Evolutionary conservation across 352 stramenopile genomes (phyloP), one percentile per base, ranked within the genome.

Genomic region (Phytophthora pisi): DNA sequence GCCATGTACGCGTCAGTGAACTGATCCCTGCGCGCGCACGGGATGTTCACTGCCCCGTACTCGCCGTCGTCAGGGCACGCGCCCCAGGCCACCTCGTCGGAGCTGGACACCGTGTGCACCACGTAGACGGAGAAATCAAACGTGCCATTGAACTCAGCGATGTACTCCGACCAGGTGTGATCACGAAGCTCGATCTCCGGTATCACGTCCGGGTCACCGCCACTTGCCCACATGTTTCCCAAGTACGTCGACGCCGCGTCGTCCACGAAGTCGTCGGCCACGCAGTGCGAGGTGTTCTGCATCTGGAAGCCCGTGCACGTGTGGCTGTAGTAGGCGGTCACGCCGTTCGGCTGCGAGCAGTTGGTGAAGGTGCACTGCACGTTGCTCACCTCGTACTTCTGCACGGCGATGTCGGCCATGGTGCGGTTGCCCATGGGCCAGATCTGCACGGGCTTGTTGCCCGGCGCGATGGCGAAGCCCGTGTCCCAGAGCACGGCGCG

Each of bases 401-500:
- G 40, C 15, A 80, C 31, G 3, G 51, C 50, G 11, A 82, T 64
- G 7, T 66, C 53, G n/a, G 64, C 62, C 60, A 82, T 78, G 16
- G 47, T 64, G 36, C 31, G 46, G 38, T 64, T 58, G 16, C 54
- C 13, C 54, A 65, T 61, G 20, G 66, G 18, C 26, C 46, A 74
- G 5, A 77, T 47, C 26, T 69, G 58, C 31, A 76, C 52, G 15
- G 58, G 30, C 4, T 46, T 23, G 16, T 61, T 64, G 20, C 38
- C 51, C 0, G 64, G 57, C 0, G 64, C 51, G 30, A 66, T 49
- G 42, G 54, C 68, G 45, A 74, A 76, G 4, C 73, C 74, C 7
- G 66, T 65, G 55, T 81, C 74, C 74, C 74, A 81, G 0, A 81
- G 67, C 4, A 81, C 53, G 2, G 66, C 74, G 11, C 70, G 70